Evolutionary conservation across 495 filamentous ascomycete species (phyloP), one percentile per base, ranked within the genome.

Genomic region (Cenococcum geophilum): DNA sequence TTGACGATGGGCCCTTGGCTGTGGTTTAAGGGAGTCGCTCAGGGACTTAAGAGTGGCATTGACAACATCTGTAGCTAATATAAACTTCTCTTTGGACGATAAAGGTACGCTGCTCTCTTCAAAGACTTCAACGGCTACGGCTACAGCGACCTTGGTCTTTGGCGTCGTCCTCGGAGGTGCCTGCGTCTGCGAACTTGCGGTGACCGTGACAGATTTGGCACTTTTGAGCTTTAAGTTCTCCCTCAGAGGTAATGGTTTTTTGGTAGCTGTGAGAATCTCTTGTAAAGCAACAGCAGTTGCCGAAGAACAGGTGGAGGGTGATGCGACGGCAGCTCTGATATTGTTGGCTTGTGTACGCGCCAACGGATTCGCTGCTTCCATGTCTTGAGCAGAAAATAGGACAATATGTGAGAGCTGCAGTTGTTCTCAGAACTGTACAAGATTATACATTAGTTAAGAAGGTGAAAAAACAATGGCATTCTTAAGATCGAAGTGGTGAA

Each of bases 51-150:
- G 63, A 9, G 85, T 83, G 32, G 75, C 77, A 75, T 95, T 96
- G 62, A 93, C 85, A 20, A 92, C 81, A 52, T 92, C 86, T 1
- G 91, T 92, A 4, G 90, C 89, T 45, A 96, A 77, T 43, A 84
- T 77, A 0, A 83, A 81, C 70, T 78, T 85, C 63, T 91, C 84
- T 61, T 83, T 83, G 18, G 76, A 60, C 8, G 80, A 78, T 49
- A 87, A 72, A 49, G 71, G 73, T 34, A 72, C 68, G 25, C 64
- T 72, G 40, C 66, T 62, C 10, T 66, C 48, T 34, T 64, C 59
- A 6, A 63, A 49, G 21, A 58, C 60, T 20, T 68, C 57, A 14
- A 40, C 68, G 40, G 27, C 27, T 32, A 32, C 27, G 67, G 58
- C 14, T 66, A 27, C 35, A 27, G 47, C 10, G 45, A 52, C 22